Evolutionary conservation across 495 filamentous ascomycete genomes (phyloP), one percentile per base, ranked within the genome.

Genomic region (Chaetomium fimeti): DNA sequence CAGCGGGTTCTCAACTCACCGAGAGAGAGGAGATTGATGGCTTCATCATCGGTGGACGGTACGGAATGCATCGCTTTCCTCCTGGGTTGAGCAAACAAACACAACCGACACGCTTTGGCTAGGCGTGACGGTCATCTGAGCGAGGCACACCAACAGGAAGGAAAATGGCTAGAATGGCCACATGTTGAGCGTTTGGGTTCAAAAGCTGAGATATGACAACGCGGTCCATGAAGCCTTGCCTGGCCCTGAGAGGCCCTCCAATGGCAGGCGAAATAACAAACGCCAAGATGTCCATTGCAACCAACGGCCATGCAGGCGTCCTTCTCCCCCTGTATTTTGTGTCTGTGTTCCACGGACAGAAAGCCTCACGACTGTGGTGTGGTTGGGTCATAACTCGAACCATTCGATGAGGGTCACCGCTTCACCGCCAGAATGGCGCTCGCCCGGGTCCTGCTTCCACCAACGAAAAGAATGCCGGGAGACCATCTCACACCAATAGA

Each of bases 11-110:
- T 24, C 22, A 29, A 51, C 66, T 28, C 59, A 71, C 69, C 69
- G 20, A 71, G 55, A 9, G 64, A 64, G 16, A 71, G 59, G 4
- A 71, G 64, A 13, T 71, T 71, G 24, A 66, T 20, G 16, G 62
- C 12, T 20, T 63, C 64, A 54, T 67, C 53, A 13, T 36, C 53
- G 38, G 27, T 22, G 28, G 29, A 1, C n/a, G 16, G 15, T 16
- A 9, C 12, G 36, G 28, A 0, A 13, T 22, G 12, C 59, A 40
- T 61, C n/a, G 22, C 32, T 2, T 16, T 20, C 40, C 29, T 24
- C 2, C 27, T 55, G 15, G 25, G 7, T 55, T 2, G 4, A 20
- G 5, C 36, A 18, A 36, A n/a, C 52, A 20, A 36, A 13, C 27
- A 20, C 6, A 11, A 4, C 5, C 1, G 12, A 49, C 3, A 20